Evolutionary conservation across 768 basidiomycete species (phyloP), one percentile per base, ranked within the genome.

Genomic region (Floccularia luteovirens): DNA sequence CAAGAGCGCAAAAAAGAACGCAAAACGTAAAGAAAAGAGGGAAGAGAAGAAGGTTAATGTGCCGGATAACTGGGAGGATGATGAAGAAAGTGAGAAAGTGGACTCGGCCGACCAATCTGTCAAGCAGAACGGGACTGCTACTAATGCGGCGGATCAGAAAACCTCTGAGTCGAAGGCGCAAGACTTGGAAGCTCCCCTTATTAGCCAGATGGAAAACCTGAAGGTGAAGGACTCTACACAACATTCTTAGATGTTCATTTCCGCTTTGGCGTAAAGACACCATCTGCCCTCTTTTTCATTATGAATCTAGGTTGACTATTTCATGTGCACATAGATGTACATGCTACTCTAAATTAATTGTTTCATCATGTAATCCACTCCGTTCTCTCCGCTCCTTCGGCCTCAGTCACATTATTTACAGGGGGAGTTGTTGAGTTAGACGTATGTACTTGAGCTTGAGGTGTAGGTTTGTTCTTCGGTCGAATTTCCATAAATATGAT

Each of bases 1-100:
- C 59, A 91, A 92, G 67, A 84, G 85, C 33, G 88, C 81, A 31
- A 87, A 81, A 61, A 79, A 82, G 63, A 82, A 79, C 46, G 83
- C 84, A 45, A 90, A 91, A 61, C 70, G 78, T 50, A 78, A 77
- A 56, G 85, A 81, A 52, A 88, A 77, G 61, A 72, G 74, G 55
- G 69, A 67, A 21, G 69, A 73, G 43, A 72, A 73, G 55, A 36
- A 61, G n/a, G 64, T 66, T 19, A 56, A 48, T 31, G 79, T 90
- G n/a, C 77, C 74, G 41, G 85, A 89, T 45, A 77, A 70, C 43
- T 90, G 87, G 77, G 87, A 88, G 27, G 83, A 84, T 5, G 82
- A 79, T 8, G 80, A 76, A 3, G 69, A 57, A 24, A 42, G 49
- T 16, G 36, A 56, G 20, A 39, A 49, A 14, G 44, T 59, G 39